Percentiles rank a stretch among this genome's conserved stretches.
Evolutionary conservation across 2,329 filamentous ascomycete species (phyloP).

Genomic region (Beauveria caledonica): DNA sequence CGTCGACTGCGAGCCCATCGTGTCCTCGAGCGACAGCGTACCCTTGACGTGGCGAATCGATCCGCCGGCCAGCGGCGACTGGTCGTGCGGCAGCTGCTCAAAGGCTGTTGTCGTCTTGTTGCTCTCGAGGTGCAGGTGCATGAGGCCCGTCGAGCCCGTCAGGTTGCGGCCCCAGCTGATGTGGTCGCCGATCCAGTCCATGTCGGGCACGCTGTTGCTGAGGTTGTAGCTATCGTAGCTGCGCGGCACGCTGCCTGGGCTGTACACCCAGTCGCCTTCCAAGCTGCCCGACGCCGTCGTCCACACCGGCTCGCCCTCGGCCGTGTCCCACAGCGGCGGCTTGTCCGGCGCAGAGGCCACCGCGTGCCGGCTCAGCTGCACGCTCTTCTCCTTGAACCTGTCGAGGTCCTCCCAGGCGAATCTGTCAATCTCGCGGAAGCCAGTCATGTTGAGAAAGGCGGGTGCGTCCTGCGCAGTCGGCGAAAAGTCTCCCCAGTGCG

Average conservation of each 20-base stretch:
- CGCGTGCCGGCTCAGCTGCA: conserved; percentile 50
- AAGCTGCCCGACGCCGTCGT: conserved; percentile 71
- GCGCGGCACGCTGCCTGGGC: conserved; percentile 37
- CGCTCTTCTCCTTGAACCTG: conserved; percentile 56
- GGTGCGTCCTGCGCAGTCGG: conserved; percentile 28
- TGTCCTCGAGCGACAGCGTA: conserved; percentile 64
- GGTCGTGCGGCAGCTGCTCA: conserved; percentile 28
- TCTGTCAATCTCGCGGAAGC: conserved; percentile 64
- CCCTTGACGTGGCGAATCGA: conserved; percentile 61
- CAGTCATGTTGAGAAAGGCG: conserved; percentile 63
- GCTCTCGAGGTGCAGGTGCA: conserved; percentile 58
- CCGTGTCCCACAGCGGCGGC: conserved; percentile 26
- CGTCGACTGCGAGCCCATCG: conserved; percentile 55
- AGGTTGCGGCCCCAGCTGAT: conserved; percentile 70
- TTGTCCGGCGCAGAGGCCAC: conserved; percentile 24
- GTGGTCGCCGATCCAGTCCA: conserved; percentile 54
- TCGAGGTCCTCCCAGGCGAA: conserved; percentile 71
- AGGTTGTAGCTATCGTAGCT: conserved; percentile 51
- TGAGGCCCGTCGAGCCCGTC: conserved; percentile 61
- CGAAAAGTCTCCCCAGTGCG: conserved; percentile 52
- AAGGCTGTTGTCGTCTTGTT: conserved; percentile 41
- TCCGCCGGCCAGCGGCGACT: conserved; percentile 32
- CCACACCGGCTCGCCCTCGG: conserved; percentile 48
- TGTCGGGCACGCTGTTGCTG: conserved; percentile 53
- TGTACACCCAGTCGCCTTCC: conserved; percentile 66